phyloP scores from a whole-genome alignment of 228 moss, liverwort and hornwort species.

The Sphagnum magellanicum region DNA sequence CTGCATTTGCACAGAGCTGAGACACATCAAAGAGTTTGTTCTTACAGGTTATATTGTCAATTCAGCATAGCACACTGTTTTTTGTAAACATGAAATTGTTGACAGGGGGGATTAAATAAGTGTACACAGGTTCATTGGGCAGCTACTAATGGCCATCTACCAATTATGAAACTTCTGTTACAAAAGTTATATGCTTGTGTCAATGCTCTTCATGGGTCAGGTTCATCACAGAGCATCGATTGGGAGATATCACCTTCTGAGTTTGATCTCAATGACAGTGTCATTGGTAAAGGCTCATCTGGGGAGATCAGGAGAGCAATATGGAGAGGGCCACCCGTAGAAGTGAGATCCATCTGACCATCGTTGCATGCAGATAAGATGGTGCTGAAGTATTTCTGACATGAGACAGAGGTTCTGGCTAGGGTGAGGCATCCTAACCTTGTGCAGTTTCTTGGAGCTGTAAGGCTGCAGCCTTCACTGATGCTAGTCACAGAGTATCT shows the following conservation, averaged over 20 bases:
- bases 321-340: slow-evolving; percentile 85
- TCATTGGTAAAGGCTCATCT: slow-evolving; percentile 84
- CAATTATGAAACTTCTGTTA: no score
- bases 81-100: no score
- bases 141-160: no score
- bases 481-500: slow-evolving; percentile 80
- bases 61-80: no score
- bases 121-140: no score
- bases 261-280: slow-evolving; percentile 37
- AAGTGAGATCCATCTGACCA: slow-evolving; percentile 74
- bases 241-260: slow-evolving; percentile 66
- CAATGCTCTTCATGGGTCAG: no score
- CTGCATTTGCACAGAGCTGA: slow-evolving; percentile 16
- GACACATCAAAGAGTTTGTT: slow-evolving; percentile 23
- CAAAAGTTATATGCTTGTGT: no score
- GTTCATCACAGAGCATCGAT: slow-evolving; percentile 4
- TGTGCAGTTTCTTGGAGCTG: slow-evolving; percentile 88
- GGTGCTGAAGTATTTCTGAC: slow-evolving; percentile 70
- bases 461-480: slow-evolving; percentile 42
- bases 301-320: slow-evolving; percentile 64
- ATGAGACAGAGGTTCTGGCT: slow-evolving; percentile 77
- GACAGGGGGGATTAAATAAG: no score
- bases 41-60: slow-evolving; percentile 5
- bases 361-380: slow-evolving; percentile 47
- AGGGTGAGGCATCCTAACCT: slow-evolving; percentile 86